Evolutionary conservation across 305 asterid genomes (phyloP), one percentile per base, ranked within the genome.

Genomic region (Fraxinus dipetala): DNA sequence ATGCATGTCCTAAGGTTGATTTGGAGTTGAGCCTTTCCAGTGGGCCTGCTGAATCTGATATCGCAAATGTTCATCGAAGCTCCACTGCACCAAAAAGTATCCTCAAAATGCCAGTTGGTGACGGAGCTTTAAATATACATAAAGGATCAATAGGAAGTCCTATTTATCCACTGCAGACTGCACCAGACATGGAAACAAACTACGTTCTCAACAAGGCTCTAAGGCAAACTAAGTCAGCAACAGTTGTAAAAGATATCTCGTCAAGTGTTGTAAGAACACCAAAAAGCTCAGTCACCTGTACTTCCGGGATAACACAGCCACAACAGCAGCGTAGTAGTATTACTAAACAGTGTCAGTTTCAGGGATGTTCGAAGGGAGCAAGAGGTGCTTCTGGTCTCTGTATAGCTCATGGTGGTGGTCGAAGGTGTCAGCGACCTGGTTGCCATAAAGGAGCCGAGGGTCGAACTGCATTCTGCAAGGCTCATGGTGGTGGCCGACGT

Each of bases 401-500:
- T 84, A 94, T 95, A 51, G 97, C 97, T 78, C 98, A 95, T 80
- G 99, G 98, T 45, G 99, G 98, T 72, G 98, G 99, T 43, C 97
- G 95, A 67, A 90, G 99, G 88, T 95, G 99, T 81, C 97, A 92
- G 88, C 95, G 95, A 73, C 73, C 83, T 45, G 94, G 93, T 82
- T 95, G 99, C 88, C 90, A 85, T 77, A 95, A 92, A 86, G 99
- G 97, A 84, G 99, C 99, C 0, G 99, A 95, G 85, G 98, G 99
- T n/a, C 94, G 97, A 78, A 95, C 99, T 61, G 98, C 99, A 22
- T 95, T 91, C 87, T 95, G 99, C 89, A 95, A 95, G 89, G 99
- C 98, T 72, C 99, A 95, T 43, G 99, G 98, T 81, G 99, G 99
- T 38, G 99, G 99, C 79, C 92, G 98, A n/a, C 87, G 99, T 70